Conservation (phyloP, 192 early-diverging fungal species). For the Coemansia sp. region DNA sequence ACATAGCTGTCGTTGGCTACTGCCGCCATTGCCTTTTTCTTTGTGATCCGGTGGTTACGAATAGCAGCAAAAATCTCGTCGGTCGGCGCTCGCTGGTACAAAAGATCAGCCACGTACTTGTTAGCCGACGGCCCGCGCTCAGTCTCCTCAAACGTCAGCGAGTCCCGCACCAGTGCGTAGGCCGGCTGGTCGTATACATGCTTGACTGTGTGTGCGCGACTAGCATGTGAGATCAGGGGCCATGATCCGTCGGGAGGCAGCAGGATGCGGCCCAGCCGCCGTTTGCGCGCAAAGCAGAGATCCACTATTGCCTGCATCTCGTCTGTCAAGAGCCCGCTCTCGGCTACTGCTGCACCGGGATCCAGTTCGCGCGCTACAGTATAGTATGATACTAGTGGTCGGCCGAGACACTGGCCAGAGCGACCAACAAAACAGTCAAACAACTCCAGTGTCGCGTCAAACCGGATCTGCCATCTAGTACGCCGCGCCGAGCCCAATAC, state of each 20-base stretch:
- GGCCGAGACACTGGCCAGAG: constrained; percentile 38
- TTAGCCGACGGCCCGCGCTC: constrained; percentile 55
- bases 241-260: constrained; percentile 70
- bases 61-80: constrained; percentile 71
- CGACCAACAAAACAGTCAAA: constrained; percentile 56
- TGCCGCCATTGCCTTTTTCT: constrained; percentile 46
- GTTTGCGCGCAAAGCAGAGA: constrained; percentile 54
- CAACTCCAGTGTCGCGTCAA: constrained; percentile 54
- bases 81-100: constrained; percentile 74
- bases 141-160: constrained; percentile 63
- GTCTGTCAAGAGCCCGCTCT: constrained; percentile 47
- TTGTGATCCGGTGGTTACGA: constrained; percentile 60
- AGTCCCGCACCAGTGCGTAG: constrained; percentile 66
- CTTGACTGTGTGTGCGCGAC: constrained; percentile 43
- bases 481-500: constrained; percentile 48
- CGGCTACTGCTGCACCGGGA: constrained; percentile 48
- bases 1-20: constrained; percentile 53
- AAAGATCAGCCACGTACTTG: constrained; percentile 69
- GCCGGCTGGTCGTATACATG: constrained; percentile 50
- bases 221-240: constrained; percentile 76
- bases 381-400: constrained; percentile 54
- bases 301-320: constrained; percentile 57
- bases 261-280: constrained; percentile 53
- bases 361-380: constrained; percentile 51
- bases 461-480: constrained; percentile 59